Evolutionary conservation across 2,329 filamentous ascomycete species (phyloP), one percentile per base, ranked within the genome.

Genomic region (Fusarium fracticaudum): DNA sequence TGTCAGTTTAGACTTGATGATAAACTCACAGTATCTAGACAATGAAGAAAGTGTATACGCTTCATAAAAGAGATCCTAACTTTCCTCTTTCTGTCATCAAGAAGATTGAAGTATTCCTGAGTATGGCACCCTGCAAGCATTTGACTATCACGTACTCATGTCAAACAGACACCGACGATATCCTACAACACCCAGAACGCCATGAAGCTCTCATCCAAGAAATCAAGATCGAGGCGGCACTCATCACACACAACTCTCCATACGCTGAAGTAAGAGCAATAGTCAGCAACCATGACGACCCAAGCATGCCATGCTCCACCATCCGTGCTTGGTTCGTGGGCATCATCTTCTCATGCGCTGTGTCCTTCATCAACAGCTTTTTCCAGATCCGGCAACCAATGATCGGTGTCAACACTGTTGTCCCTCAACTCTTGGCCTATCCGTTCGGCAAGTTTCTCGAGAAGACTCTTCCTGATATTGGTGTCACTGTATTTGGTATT

Each of bases 341-440:
- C n/a, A 76, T 87, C 29, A 72, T 84, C 48, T 89, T 89, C 68
- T 84, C 86, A 9, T 80, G 84, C 22, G 69, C 86, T 29, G 81
- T 88, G 38, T 83, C 86, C 51, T 87, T 87, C 64, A 81, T 87
- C 79, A 90, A 91, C 76, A 86, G 88, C 80, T 85, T 91, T 64
- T 90, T 91, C 75, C 86, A 86, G 57, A 86, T 90, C 64, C 87
- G 89, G 18, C 85, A 87, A 71, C 89, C 89, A 0, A 81, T 83
- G 54, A 89, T 91, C 69, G 82, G 79, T 9, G 86, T 91, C 72
- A 83, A 84, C 59, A 81, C 86, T 38, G 87, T 87, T 57, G 87
- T 90, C 4, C 87, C 88, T n/a, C 88, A 90, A 80, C 81, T 91
- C 38, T 80, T 90, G 8, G 86, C 87, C 10, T 91, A 87, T 61